A percentile compares a stretch with the other conserved stretches of the same genome.
Evolutionary conservation across 2,329 filamentous ascomycete genomes (phyloP).

Genomic region (Ceratocystis cubensis): DNA sequence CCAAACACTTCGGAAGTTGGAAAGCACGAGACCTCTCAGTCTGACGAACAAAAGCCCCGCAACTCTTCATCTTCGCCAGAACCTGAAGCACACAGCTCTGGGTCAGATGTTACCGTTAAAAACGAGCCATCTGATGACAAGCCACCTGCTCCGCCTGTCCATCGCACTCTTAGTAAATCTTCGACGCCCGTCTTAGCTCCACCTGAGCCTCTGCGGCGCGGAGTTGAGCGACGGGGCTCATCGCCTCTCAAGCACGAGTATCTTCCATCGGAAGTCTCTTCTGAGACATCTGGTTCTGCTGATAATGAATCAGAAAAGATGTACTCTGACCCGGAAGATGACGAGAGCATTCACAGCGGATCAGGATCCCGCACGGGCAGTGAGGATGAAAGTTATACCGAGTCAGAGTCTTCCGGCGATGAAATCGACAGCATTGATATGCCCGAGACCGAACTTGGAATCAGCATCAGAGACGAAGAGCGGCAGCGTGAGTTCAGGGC

Average conservation of each 20-base stretch:
- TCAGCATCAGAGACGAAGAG: conserved; percentile 39
- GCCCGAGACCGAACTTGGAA: conserved; percentile 45
- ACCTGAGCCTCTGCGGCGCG: conserved; percentile 23
- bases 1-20: conserved; percentile 4
- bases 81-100: conserved; percentile 25
- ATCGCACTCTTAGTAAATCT: conserved; percentile 19
- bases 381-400: conserved; percentile 11
- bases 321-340: conserved; percentile 41
- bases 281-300: conserved; percentile 44
- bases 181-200: conserved; percentile 11
- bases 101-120: conserved; percentile 16
- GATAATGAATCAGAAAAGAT: conserved; percentile 42
- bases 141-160: conserved; percentile 19
- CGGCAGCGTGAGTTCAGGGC: conserved; percentile 23
- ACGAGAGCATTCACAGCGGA: conserved; percentile 22
- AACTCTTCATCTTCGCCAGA: conserved; percentile 2
- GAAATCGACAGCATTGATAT: conserved; percentile 49
- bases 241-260: conserved; percentile 97
- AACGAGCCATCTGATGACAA: conserved; percentile 15
- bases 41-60: neutral
- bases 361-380: conserved; percentile 26
- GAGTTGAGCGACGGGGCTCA: conserved; percentile 59
- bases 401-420: conserved; percentile 36
- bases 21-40: neutral
- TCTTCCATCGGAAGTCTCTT: conserved; percentile 62